phyloP scores from a whole-genome alignment of 2,329 filamentous ascomycete genomes.

The Sclerotinia minor region DNA sequence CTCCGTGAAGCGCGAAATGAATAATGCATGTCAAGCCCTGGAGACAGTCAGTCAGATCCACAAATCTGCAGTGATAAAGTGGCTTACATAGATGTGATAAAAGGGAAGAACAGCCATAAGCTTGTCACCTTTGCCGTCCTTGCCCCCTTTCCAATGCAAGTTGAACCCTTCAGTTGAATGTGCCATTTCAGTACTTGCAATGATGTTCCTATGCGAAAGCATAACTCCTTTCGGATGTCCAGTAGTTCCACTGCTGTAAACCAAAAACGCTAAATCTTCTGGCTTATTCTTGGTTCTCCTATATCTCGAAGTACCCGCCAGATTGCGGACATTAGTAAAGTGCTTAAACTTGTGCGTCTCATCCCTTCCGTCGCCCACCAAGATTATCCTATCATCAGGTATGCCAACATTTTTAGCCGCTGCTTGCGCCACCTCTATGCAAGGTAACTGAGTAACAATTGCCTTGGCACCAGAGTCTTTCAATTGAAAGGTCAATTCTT shows the following conservation, averaged over 20 bases:
- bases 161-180: slow-evolving; percentile 54
- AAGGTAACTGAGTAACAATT: slow-evolving; percentile 69
- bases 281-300: slow-evolving; percentile 64
- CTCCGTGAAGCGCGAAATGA: slow-evolving; percentile 65
- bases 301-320: slow-evolving; percentile 58
- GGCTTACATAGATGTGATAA: slow-evolving; percentile 81
- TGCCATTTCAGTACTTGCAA: slow-evolving; percentile 68
- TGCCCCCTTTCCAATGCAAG: slow-evolving; percentile 57
- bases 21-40: slow-evolving; percentile 71
- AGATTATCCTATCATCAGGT: slow-evolving; percentile 67
- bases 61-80: not conserved
- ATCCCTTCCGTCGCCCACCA: slow-evolving; percentile 71
- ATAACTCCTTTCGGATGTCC: slow-evolving; percentile 90
- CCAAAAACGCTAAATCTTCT: slow-evolving; percentile 77
- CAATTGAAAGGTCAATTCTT: slow-evolving; percentile 83
- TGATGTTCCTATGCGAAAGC: slow-evolving; percentile 79
- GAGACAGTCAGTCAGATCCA: slow-evolving; percentile 15
- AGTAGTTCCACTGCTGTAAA: slow-evolving; percentile 88
- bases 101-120: slow-evolving; percentile 81
- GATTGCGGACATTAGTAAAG: slow-evolving; percentile 69
- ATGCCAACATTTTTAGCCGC: slow-evolving; percentile 73
- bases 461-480: slow-evolving; percentile 74
- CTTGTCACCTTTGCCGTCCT: slow-evolving; percentile 65
- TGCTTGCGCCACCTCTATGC: slow-evolving; percentile 63
- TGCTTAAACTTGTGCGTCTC: slow-evolving; percentile 62